Conservation (phyloP, 2,329 filamentous ascomycete species). For the Cytospora paraplurivora region DNA sequence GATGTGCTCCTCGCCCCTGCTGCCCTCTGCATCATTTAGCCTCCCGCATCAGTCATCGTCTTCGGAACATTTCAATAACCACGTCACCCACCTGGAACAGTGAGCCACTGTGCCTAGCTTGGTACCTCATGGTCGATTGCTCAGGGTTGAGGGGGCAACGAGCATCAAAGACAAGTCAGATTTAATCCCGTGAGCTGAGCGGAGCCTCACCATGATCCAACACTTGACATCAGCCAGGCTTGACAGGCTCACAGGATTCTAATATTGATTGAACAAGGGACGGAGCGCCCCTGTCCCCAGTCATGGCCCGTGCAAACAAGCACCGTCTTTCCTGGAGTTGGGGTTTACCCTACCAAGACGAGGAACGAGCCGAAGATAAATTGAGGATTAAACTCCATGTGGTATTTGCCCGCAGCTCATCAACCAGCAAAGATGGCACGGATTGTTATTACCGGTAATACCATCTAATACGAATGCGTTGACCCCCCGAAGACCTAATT, state of each 20-base stretch:
- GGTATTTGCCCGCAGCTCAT: slow-evolving; percentile 11
- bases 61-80: slow-evolving; percentile 1
- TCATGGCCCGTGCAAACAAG: slow-evolving; percentile 14
- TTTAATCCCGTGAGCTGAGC: neutral
- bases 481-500: neutral
- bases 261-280: slow-evolving; percentile 15
- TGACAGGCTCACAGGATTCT: neutral
- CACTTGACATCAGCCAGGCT: neutral
- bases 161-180: neutral
- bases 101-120: neutral
- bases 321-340: slow-evolving; percentile 4
- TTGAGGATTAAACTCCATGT: slow-evolving; percentile 14
- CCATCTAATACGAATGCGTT: neutral
- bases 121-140: neutral
- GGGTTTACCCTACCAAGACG: slow-evolving; percentile 6
- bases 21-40: slow-evolving; percentile 8
- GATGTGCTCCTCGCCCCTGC: slow-evolving; percentile 1
- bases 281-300: slow-evolving; percentile 2
- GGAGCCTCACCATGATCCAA: neutral
- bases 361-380: slow-evolving; percentile 22
- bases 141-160: neutral
- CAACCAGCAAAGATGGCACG: slow-evolving; percentile 10
- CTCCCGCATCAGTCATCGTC: slow-evolving; percentile 7
- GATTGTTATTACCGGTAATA: too few relatives aligned
- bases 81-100: slow-evolving; percentile 10